A percentile compares a stretch with the other conserved stretches of the same genome.
Conservation (phyloP, 2,329 filamentous ascomycete species). For the Alternaria angustiovoidea region DNA sequence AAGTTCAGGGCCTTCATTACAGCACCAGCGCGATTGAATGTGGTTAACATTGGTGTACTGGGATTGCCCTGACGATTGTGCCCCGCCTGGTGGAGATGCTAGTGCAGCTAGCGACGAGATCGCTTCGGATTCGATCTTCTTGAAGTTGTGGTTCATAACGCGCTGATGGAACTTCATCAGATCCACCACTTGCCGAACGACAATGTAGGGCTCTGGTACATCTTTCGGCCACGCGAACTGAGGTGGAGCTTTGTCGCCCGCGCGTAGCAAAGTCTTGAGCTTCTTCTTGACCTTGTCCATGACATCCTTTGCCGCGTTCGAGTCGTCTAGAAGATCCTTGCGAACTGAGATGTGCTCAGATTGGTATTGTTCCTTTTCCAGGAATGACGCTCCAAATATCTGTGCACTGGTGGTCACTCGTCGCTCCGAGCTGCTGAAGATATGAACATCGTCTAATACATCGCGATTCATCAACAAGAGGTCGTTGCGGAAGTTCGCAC, state of each 20-base stretch:
- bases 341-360: slow-evolving; percentile 88
- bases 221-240: slow-evolving; percentile 98
- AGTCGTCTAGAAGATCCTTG: slow-evolving; percentile 95
- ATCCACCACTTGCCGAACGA: slow-evolving; percentile 89
- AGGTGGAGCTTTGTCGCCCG: slow-evolving; percentile 90
- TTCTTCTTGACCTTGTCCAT: slow-evolving; percentile 99
- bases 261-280: slow-evolving; percentile 87
- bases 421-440: slow-evolving; percentile 95
- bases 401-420: slow-evolving; percentile 95
- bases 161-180: slow-evolving; percentile 97
- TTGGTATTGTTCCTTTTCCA: slow-evolving; percentile 84
- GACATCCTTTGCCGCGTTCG: slow-evolving; percentile 97
- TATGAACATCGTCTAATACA: slow-evolving; percentile 87
- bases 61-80: slow-evolving; percentile 52
- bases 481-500: slow-evolving; percentile 95
- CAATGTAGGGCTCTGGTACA: slow-evolving; percentile 91
- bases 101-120: slow-evolving; percentile 66
- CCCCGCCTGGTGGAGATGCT: slow-evolving; percentile 33
- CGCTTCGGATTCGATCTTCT: slow-evolving; percentile 73
- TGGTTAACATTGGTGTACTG: slow-evolving; percentile 43
- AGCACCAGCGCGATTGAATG: slow-evolving; percentile 95
- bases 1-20: slow-evolving; percentile 90
- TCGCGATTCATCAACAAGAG: slow-evolving; percentile 91
- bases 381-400: slow-evolving; percentile 90
- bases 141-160: slow-evolving; percentile 95